A percentile compares a stretch with the other conserved stretches of the same genome.
phyloP scores from a whole-genome alignment of 75 land plant genomes.

The Sequoiadendron giganteum region DNA sequence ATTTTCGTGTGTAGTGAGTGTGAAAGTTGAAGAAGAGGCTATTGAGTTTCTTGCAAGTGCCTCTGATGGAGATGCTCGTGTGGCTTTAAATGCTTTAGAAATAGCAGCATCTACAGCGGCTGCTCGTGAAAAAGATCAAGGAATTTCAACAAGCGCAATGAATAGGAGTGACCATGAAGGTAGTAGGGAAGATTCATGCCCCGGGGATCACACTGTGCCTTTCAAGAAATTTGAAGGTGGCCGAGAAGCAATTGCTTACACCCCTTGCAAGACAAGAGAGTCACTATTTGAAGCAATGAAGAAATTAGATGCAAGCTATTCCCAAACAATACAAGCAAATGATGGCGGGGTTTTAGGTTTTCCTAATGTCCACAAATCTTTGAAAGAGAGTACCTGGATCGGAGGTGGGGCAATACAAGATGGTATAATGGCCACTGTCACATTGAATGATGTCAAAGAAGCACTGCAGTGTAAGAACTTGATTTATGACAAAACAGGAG shows the following conservation, averaged over 20 bases:
- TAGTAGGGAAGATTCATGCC: background rate
- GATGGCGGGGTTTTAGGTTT: constrained; percentile 6
- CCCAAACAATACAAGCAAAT: constrained; percentile 6
- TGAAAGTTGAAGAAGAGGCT: constrained; percentile 58
- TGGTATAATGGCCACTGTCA: constrained; percentile 24
- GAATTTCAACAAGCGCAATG: background rate
- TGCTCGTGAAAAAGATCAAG: constrained; percentile 25
- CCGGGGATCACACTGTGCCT: constrained; percentile 8
- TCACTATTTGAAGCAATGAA: constrained; percentile 17
- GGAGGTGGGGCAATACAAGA: constrained; percentile 6
- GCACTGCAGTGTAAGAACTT: constrained; percentile 85
- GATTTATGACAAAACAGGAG: constrained; percentile 82
- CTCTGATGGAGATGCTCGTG: constrained; percentile 95
- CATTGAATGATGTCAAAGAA: constrained; percentile 62
- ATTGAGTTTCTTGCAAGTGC: constrained; percentile 63
- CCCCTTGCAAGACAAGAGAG: constrained; percentile 12
- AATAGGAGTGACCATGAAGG: background rate
- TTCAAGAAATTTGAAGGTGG: constrained; percentile 14
- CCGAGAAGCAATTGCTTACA: constrained; percentile 13
- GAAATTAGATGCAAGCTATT: constrained; percentile 16
- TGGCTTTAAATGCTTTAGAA: constrained; percentile 82
- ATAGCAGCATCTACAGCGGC: constrained; percentile 65
- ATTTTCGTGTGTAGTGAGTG: constrained; percentile 15
- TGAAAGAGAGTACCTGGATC: constrained; percentile 9
- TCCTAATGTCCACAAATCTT: constrained; percentile 4